A percentile compares a stretch with the other conserved stretches of the same genome.
phyloP scores from a whole-genome alignment of 768 basidiomycete genomes.

The Tulasnella sp. region DNA sequence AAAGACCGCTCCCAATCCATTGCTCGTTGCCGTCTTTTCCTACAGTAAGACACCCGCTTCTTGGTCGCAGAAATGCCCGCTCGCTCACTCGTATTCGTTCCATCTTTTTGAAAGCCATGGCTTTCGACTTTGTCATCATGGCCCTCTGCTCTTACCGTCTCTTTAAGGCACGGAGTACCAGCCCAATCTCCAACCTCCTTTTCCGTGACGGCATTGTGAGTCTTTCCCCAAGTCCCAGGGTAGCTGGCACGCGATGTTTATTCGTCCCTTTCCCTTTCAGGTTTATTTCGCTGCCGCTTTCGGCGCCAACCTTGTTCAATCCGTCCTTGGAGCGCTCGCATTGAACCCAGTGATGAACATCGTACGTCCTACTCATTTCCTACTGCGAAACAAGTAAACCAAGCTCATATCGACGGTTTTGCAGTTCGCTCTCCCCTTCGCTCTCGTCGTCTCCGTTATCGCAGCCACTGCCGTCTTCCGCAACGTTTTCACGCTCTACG shows the following conservation, averaged over 20 bases:
- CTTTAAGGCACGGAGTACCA: constrained; percentile 4
- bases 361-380: not conserved
- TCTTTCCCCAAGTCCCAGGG: not conserved
- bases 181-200: constrained; percentile 14
- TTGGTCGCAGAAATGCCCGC: too few relatives aligned
- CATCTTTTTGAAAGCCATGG: constrained; percentile 6
- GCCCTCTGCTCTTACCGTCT: constrained; percentile 22
- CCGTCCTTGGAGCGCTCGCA: not conserved
- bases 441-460: constrained; percentile 24
- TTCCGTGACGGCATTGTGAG: constrained; percentile 29
- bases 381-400: not conserved
- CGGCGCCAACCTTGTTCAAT: constrained; percentile 20
- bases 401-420: not conserved
- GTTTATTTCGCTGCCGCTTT: constrained; percentile 25
- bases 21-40: constrained; percentile 24
- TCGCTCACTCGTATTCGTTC: not conserved
- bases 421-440: constrained; percentile 23
- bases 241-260: not conserved
- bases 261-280: not conserved
- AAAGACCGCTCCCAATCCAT: not conserved
- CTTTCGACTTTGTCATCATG: constrained; percentile 27
- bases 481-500: constrained; percentile 19
- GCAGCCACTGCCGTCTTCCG: constrained; percentile 25
- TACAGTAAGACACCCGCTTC: constrained; percentile 16
- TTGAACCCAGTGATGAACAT: constrained; percentile 27